Base-by-base conservation (phyloP, 345 rosid genomes). In the Linum tenue region DNA sequence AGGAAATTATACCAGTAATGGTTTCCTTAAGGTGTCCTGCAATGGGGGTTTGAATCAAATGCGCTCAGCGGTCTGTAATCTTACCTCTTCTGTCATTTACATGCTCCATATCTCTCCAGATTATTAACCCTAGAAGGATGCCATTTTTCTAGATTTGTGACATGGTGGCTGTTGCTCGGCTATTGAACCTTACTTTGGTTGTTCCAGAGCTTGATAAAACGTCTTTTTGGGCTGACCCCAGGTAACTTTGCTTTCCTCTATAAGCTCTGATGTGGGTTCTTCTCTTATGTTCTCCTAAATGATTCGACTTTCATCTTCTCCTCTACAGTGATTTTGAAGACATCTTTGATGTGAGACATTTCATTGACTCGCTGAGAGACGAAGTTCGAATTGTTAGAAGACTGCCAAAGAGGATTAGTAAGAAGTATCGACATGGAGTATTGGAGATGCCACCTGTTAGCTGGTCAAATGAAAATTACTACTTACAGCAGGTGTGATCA, bases 221-320 rank as follows among this genome's bases (percentile, higher is more conserved):
- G 31, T 94, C 99, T 44, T 94, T 94, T 72, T 94, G 99, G 99
- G 89, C 97, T 67, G 99, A 94, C 80, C 89, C 89, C 66, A 94
- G 99, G 99, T 89, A 60, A 65, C 39, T 64, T 59, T 48, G 5
- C 48, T 60, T 50, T 73, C 77, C 39, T 55, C 40, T 51, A n/a
- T 53, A 55, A 22, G 7, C 65, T 55, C 7, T 37, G 37, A 40
- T 55, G 22, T 10, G 17, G 7, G 12, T 50, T 6, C 43, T 39
- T 50, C 37, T 7, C 1, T 4, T 1, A 15, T 60, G 35, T 31
- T 42, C 6, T 37, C 60, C 44, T 41, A 7, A 41, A 41, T 7
- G 5, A 7, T 3, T 41, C 16, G 50, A 31, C 16, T 69, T 67
- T 68, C n/a, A 17, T 35, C 2, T 39, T 14, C 60, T 37, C 14